Evolutionary conservation across 1,139 yeast genomes (phyloP).

Genomic region (Geotrichum aggregatum): DNA sequence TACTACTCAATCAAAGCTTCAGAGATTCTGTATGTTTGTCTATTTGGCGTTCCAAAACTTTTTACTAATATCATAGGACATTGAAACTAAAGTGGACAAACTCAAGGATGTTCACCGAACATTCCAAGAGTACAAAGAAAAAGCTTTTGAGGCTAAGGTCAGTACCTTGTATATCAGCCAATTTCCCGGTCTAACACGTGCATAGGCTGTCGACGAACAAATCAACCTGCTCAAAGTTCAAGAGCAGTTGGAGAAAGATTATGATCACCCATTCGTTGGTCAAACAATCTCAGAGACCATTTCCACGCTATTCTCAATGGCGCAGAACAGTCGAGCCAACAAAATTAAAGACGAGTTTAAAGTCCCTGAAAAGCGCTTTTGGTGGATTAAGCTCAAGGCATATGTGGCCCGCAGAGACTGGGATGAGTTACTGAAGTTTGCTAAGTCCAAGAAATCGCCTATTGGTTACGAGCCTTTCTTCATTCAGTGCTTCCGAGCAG

Average conservation of each 20-base stretch:
- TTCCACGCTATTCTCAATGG: slow-evolving; percentile 49
- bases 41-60: neutral
- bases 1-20: slow-evolving; percentile 39
- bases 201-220: slow-evolving; percentile 46
- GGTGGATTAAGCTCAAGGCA: slow-evolving; percentile 58
- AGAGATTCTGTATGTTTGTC: slow-evolving; percentile 12
- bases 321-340: slow-evolving; percentile 57
- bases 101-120: slow-evolving; percentile 32
- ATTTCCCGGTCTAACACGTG: too few species aligned
- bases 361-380: slow-evolving; percentile 58
- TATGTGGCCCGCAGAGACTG: slow-evolving; percentile 54
- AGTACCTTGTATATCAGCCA: neutral
- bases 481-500: slow-evolving; percentile 48
- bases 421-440: slow-evolving; percentile 54
- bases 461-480: slow-evolving; percentile 71
- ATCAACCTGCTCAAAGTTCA: slow-evolving; percentile 51
- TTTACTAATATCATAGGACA: slow-evolving; percentile 6
- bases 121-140: slow-evolving; percentile 32
- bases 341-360: slow-evolving; percentile 59
- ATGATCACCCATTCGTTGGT: slow-evolving; percentile 51
- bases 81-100: slow-evolving; percentile 26
- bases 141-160: slow-evolving; percentile 31
- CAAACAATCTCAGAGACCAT: slow-evolving; percentile 57
- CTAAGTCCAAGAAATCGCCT: slow-evolving; percentile 54
- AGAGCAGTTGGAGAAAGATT: slow-evolving; percentile 51